Evolutionary conservation across 169 alveolate species (phyloP).

Genomic region (Cyclospora cayetanensis): DNA sequence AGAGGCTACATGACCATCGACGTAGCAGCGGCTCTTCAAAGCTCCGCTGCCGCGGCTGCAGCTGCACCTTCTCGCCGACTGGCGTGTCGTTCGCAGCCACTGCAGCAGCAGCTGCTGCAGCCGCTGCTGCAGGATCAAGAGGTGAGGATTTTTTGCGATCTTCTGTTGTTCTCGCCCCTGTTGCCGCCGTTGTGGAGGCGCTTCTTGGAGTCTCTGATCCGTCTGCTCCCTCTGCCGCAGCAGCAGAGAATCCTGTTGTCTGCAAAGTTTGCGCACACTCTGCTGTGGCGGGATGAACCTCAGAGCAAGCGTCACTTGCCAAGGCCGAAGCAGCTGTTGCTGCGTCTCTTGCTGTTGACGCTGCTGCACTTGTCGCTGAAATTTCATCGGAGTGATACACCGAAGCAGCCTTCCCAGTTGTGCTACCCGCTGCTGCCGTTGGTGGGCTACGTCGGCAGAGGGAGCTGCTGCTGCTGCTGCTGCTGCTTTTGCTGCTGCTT

Average conservation of each 20-base stretch:
- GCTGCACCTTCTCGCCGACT: slow-evolving; percentile 7
- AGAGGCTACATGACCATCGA: slow-evolving; percentile 9
- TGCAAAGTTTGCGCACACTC: too few species aligned
- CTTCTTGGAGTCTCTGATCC: background rate
- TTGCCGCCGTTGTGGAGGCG: too few species aligned
- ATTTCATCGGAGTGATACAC: too few species aligned
- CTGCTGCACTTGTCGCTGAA: background rate
- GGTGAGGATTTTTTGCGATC: background rate
- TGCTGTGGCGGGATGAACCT: background rate
- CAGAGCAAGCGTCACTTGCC: background rate
- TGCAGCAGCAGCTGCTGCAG: too few species aligned
- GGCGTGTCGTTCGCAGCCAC: background rate
- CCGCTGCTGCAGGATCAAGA: background rate
- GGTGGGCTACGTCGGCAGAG: too few species aligned
- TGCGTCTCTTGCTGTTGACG: background rate
- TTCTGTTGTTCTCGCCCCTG: background rate
- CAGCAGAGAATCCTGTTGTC: background rate
- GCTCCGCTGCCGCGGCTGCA: background rate
- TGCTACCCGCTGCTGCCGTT: too few species aligned
- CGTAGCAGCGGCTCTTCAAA: slow-evolving; percentile 41
- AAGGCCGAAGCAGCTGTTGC: background rate
- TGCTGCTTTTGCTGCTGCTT: background rate
- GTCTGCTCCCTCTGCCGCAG: background rate
- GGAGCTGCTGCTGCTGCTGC: slow-evolving; percentile 21
- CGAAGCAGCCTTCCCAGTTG: too few species aligned